Evolutionary conservation across 1,284 basidiomycete species (phyloP).

Genomic region (Gymnopus androsaceus): DNA sequence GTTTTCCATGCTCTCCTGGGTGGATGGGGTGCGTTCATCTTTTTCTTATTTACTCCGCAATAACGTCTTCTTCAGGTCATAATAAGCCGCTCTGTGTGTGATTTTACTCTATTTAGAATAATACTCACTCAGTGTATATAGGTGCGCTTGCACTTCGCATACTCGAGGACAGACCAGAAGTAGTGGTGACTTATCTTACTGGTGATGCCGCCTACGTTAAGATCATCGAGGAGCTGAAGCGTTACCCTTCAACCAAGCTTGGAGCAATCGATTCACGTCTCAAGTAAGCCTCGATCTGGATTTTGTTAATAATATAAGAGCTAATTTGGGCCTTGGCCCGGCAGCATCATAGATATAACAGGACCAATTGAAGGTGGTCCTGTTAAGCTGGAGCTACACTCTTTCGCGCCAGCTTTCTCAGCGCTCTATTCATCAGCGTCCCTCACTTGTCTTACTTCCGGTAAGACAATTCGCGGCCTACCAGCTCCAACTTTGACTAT

Average conservation of each 20-base stretch:
- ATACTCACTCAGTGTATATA: too few species aligned
- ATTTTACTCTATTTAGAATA: too few species aligned
- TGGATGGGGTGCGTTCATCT: neutral
- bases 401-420: neutral
- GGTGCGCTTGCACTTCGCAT: constrained; percentile 1
- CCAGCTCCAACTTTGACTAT: neutral
- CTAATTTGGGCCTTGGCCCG: too few species aligned
- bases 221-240: neutral
- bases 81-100: constrained; percentile 6
- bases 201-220: neutral
- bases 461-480: neutral
- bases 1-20: neutral
- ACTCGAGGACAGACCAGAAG: constrained; percentile 1
- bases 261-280: neutral
- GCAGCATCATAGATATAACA: constrained; percentile 5
- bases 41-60: neutral
- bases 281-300: neutral
- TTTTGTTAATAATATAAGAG: too few species aligned
- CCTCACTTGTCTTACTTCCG: neutral
- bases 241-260: neutral
- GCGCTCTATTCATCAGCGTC: neutral
- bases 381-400: neutral
- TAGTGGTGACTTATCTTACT: constrained; percentile 3
- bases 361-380: neutral
- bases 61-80: neutral